These are phyloP conservation scores for Saccharomycopsis hybrid DNA, from an alignment of 1,139 yeast species.

Conservation along the genomic window DNA sequence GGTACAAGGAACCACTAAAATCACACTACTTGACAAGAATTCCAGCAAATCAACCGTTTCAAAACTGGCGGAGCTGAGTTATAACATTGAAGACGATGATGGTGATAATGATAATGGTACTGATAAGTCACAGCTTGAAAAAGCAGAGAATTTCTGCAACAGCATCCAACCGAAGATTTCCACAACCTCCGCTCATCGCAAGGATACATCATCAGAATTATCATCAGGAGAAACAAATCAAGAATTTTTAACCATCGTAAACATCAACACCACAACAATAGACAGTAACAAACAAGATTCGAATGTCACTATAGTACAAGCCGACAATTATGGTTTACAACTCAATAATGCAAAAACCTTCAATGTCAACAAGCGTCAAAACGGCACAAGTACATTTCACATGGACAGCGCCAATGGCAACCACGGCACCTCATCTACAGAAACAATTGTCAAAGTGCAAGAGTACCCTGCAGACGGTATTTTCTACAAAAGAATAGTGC, in stretches of 20 bases:
- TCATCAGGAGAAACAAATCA: no score
- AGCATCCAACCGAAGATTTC: no score
- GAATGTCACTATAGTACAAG: background rate
- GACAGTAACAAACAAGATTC: no score
- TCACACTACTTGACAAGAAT: background rate
- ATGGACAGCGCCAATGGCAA: conserved; percentile 41
- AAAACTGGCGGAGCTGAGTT: no score
- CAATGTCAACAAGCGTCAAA: conserved; percentile 26
- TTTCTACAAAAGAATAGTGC: conserved; percentile 11
- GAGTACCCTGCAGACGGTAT: background rate
- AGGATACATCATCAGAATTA: no score
- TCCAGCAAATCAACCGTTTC: background rate
- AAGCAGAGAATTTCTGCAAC: no score
- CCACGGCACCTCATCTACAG: conserved; percentile 44
- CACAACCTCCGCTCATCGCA: no score
- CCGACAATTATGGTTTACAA: background rate
- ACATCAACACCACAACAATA: no score
- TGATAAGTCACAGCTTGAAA: no score
- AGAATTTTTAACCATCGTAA: no score
- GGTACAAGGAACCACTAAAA: background rate
- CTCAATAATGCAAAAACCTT: conserved; percentile 3
- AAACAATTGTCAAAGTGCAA: conserved; percentile 26
- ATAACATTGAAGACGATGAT: no score
- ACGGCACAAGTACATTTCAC: conserved; percentile 44
- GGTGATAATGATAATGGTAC: no score